Evolutionary conservation across 345 rosid species (phyloP).

Genomic region (Brassica rapa): DNA sequence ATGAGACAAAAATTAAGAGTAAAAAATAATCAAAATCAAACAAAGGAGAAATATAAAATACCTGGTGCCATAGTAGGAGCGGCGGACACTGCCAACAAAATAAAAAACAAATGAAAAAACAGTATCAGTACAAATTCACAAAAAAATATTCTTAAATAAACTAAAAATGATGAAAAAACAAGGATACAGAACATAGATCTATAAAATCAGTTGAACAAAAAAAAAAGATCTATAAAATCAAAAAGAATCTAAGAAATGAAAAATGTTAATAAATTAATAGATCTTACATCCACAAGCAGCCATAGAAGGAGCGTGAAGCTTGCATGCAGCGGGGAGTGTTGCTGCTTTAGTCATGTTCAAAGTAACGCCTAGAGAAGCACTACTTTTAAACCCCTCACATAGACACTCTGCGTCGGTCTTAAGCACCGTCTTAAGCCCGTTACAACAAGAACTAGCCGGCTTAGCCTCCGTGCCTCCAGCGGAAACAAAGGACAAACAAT

Average conservation of each 20-base stretch:
- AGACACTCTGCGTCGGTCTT: constrained; percentile 40
- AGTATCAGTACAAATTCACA: neutral
- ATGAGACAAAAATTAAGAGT: constrained; percentile 4
- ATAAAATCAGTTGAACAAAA: neutral
- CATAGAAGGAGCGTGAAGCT: constrained; percentile 43
- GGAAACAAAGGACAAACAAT: constrained; percentile 49
- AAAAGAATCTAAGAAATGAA: neutral
- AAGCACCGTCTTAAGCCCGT: constrained; percentile 44
- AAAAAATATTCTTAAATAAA: neutral
- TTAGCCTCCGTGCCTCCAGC: constrained; percentile 12
- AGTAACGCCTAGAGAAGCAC: constrained; percentile 41
- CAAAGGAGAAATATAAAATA: constrained; percentile 8
- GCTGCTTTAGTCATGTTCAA: constrained; percentile 47
- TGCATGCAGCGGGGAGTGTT: constrained; percentile 46
- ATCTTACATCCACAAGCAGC: constrained; percentile 41
- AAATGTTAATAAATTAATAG: neutral
- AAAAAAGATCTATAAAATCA: neutral
- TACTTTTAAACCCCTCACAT: constrained; percentile 46
- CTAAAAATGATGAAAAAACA: constrained; percentile 2
- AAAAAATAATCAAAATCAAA: neutral
- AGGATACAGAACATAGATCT: neutral
- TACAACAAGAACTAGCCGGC: constrained; percentile 44
- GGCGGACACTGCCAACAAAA: constrained; percentile 23
- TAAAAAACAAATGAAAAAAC: neutral
- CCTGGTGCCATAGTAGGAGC: constrained; percentile 40